Base-by-base conservation (phyloP, 202 grass and related monocot genomes). In the Hordeum pubiflorum region DNA sequence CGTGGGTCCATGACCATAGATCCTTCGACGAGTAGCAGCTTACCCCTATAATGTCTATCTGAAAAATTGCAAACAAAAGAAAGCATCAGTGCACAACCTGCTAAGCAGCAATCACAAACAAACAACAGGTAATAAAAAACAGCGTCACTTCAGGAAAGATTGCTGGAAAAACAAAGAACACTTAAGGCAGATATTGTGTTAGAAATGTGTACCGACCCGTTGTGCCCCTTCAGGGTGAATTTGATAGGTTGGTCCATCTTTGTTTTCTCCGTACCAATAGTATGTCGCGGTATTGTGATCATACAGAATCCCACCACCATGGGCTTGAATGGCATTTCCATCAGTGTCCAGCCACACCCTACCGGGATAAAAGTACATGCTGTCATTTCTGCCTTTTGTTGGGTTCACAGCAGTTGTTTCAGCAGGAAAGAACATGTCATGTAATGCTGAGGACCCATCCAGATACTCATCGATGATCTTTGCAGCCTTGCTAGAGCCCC, bases 221-320 rank as follows among this genome's bases (percentile, higher is more conserved):
- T 74, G 44, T 71, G 94, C n/a, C 69, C 87, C 86, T 78, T 86
- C 91, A 43, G 63, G 60, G 63, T 85, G 83, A 70, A 89, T 37
- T 85, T 87, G 87, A 50, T 97, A 97, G 7, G 91, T 97, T 39
- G 78, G 77, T 33, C 87, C 94, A 54, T 92, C 87, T 88, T 91
- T 97, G 65, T 97, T 97, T 75, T 97, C 94, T 81, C 94, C 94
- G 27, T 97, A 97, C 94, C 94, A 94, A 64, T 97, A 97, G 58
- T 89, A 94, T 54, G 82, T 92, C 22, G 65, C 71, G 9, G 82
- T 79, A 44, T 52, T 89, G 1, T 86, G 59, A 87, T 97, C 91
- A 83, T 83, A 91, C 21, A 94, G 79, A 79, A 94, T 78, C 65
- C 94, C 94, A 2, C 94, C 94, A 48, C 94, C 94, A 83, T 97